These are phyloP conservation scores for Phytophthora boehmeriae DNA, from an alignment of 352 stramenopile species.

Conservation along the genomic window DNA sequence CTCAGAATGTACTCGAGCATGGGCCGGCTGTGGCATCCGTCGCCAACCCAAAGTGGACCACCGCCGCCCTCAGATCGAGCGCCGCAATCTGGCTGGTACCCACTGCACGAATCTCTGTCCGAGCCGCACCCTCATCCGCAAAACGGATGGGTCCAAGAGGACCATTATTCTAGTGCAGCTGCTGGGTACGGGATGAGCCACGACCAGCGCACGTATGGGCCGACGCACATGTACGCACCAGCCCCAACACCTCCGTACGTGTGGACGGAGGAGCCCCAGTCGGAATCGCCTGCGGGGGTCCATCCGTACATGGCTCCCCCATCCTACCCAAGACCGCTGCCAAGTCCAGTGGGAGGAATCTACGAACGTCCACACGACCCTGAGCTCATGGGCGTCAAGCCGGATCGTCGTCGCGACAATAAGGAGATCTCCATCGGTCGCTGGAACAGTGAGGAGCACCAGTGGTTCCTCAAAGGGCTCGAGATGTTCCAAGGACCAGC, in stretches of 20 bases:
- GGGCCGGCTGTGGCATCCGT: conserved; percentile 17
- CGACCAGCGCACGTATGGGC: conserved; percentile 12
- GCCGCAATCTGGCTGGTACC: conserved; percentile 60
- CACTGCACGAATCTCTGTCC: conserved; percentile 33
- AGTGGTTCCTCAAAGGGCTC: conserved; percentile 78
- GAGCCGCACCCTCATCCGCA: conserved; percentile 2
- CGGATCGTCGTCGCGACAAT: conserved; percentile 27
- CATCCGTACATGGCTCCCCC: conserved; percentile 19
- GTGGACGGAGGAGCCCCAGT: conserved; percentile 23
- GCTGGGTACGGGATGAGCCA: not conserved
- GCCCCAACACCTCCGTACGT: conserved; percentile 16
- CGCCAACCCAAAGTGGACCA: conserved; percentile 8
- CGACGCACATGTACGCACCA: conserved; percentile 20
- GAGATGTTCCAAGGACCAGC: conserved; percentile 80
- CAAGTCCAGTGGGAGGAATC: not conserved
- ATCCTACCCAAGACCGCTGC: conserved; percentile 13
- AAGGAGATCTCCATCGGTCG: conserved; percentile 75
- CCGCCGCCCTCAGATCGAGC: conserved; percentile 6
- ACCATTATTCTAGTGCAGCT: not conserved
- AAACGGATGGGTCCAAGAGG: conserved; percentile 16
- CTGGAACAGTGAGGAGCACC: conserved; percentile 80
- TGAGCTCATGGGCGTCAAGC: conserved; percentile 12
- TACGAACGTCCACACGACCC: conserved; percentile 14
- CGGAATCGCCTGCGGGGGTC: conserved; percentile 2
- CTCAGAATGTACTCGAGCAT: conserved; percentile 15